A percentile compares a stretch with the other conserved stretches of the same genome.
Conservation (phyloP, 371 early-diverging fungal species). For the Lichtheimia ramosa region DNA sequence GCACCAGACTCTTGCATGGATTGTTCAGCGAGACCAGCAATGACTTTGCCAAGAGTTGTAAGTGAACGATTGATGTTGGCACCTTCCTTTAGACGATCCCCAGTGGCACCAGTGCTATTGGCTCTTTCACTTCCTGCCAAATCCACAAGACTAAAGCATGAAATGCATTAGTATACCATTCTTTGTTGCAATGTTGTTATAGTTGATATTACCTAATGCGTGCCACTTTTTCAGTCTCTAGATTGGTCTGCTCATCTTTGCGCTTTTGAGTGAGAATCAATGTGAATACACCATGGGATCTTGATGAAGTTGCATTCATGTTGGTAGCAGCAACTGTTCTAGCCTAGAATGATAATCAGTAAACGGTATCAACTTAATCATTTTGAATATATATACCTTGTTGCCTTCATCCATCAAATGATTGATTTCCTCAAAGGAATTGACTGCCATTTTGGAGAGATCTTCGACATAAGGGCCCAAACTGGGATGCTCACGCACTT, state of each 20-base stretch:
- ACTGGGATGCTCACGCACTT: slow-evolving; percentile 87
- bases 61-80: slow-evolving; percentile 97
- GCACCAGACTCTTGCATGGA: slow-evolving; percentile 38
- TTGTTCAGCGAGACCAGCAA: slow-evolving; percentile 89
- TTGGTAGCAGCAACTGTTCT: slow-evolving; percentile 94
- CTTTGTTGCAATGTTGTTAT: background rate
- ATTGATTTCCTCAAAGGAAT: slow-evolving; percentile 73
- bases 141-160: slow-evolving; percentile 71
- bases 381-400: slow-evolving; percentile 45
- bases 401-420: slow-evolving; percentile 88
- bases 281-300: slow-evolving; percentile 96
- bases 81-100: slow-evolving; percentile 97
- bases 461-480: slow-evolving; percentile 95
- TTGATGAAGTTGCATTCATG: slow-evolving; percentile 94
- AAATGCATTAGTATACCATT: background rate
- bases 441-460: slow-evolving; percentile 80
- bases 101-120: slow-evolving; percentile 94
- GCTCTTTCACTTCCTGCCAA: slow-evolving; percentile 97
- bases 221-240: slow-evolving; percentile 77
- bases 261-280: slow-evolving; percentile 75
- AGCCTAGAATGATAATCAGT: too few species aligned
- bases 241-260: slow-evolving; percentile 59
- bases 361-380: too few species aligned
- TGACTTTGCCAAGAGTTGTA: slow-evolving; percentile 96
- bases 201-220: slow-evolving; percentile 58